Conservation (phyloP, 306 rosid species). For the Potentilla sterilis region DNA sequence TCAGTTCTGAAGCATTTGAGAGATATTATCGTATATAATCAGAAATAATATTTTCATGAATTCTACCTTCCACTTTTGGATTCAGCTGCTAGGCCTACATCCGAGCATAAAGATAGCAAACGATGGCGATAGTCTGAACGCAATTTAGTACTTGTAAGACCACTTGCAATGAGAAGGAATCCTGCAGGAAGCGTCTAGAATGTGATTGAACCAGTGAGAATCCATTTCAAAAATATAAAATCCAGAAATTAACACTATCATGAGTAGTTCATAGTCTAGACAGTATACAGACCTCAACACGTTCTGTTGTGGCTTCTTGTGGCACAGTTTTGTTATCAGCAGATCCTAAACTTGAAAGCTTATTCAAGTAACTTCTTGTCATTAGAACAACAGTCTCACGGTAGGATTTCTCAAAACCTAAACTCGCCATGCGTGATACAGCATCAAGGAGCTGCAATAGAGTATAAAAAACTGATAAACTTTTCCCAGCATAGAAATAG, state of each 20-base stretch:
- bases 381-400: slow-evolving; percentile 94
- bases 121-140: slow-evolving; percentile 93
- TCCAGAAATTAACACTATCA: slow-evolving; percentile 41
- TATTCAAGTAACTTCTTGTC: slow-evolving; percentile 93
- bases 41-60: slow-evolving; percentile 21
- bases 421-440: slow-evolving; percentile 92
- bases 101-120: slow-evolving; percentile 87
- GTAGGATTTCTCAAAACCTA: slow-evolving; percentile 97
- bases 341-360: slow-evolving; percentile 85
- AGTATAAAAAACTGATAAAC: slow-evolving; percentile 26
- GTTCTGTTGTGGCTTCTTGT: slow-evolving; percentile 84
- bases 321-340: slow-evolving; percentile 90
- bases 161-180: slow-evolving; percentile 75
- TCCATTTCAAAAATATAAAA: slow-evolving; percentile 42
- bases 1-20: slow-evolving; percentile 15
- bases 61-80: slow-evolving; percentile 92
- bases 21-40: slow-evolving; percentile 10
- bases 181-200: slow-evolving; percentile 99
- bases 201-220: slow-evolving; percentile 90
- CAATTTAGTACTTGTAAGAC: slow-evolving; percentile 60
- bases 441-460: slow-evolving; percentile 89
- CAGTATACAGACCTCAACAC: slow-evolving; percentile 76
- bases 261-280: slow-evolving; percentile 25
- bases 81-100: slow-evolving; percentile 99
- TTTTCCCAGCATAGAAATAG: background rate